Percentiles rank a stretch among this genome's conserved stretches.
Conservation (phyloP, 768 basidiomycete species). For the Hygrophorus pudorinus region DNA sequence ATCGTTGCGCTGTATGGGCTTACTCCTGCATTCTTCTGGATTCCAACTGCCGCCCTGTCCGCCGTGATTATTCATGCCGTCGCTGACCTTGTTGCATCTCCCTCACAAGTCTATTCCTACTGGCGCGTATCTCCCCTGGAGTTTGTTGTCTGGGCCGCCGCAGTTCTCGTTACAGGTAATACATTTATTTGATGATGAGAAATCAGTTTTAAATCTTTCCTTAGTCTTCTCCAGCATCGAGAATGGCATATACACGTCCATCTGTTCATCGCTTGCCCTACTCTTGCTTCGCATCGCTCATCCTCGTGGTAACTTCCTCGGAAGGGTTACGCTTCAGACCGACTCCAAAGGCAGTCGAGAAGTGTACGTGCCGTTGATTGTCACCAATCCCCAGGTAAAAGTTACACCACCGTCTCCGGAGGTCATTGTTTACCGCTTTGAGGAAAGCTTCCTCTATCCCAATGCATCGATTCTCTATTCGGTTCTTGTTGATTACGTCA, state of each 20-base stretch:
- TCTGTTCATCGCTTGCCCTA: constrained; percentile 68
- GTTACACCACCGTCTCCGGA: constrained; percentile 78
- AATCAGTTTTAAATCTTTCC: constrained; percentile 31
- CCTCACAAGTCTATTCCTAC: constrained; percentile 69
- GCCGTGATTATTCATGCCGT: constrained; percentile 95
- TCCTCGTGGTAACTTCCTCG: constrained; percentile 86
- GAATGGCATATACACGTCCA: constrained; percentile 83
- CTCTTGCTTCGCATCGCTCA: constrained; percentile 81
- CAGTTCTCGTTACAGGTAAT: constrained; percentile 62
- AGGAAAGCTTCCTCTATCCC: constrained; percentile 85
- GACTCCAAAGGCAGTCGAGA: constrained; percentile 43
- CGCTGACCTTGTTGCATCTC: constrained; percentile 78
- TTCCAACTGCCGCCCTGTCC: constrained; percentile 71
- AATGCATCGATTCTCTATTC: constrained; percentile 64
- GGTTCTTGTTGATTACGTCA: constrained; percentile 73
- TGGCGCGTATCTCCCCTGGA: constrained; percentile 95
- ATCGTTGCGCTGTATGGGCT: constrained; percentile 92
- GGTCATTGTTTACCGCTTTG: constrained; percentile 83
- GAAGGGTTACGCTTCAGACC: constrained; percentile 57
- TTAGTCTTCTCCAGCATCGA: constrained; percentile 93
- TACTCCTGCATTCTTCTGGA: constrained; percentile 89
- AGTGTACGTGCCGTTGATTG: constrained; percentile 71
- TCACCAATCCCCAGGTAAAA: constrained; percentile 60
- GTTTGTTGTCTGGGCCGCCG: constrained; percentile 79
- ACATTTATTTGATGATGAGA: constrained; percentile 22